Percentiles rank a stretch among this genome's conserved stretches.
Evolutionary conservation across 768 basidiomycete species (phyloP).

Genomic region (Suillus decipiens): DNA sequence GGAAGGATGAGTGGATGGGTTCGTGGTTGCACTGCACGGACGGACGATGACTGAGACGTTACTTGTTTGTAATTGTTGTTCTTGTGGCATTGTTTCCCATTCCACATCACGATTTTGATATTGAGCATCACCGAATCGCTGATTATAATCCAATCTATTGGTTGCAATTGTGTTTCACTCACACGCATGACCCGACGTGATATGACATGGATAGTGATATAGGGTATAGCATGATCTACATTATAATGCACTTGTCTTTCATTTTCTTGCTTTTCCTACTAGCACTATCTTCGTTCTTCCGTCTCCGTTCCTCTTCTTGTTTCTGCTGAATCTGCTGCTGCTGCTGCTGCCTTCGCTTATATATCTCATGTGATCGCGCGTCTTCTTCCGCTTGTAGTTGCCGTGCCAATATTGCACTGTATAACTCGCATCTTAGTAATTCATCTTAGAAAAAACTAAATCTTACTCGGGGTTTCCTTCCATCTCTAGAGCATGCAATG

Average conservation of each 20-base stretch:
- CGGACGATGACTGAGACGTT: constrained; percentile 32
- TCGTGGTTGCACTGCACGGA: constrained; percentile 30
- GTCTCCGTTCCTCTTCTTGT: constrained; percentile 25
- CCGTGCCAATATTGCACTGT: constrained; percentile 67
- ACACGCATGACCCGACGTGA: background rate
- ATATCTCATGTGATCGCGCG: constrained; percentile 43
- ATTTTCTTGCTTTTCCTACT: constrained; percentile 40
- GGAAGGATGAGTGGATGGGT: constrained; percentile 21
- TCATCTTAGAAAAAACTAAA: background rate
- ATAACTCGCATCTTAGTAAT: constrained; percentile 3
- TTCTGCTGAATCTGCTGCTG: constrained; percentile 20
- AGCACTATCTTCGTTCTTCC: constrained; percentile 27
- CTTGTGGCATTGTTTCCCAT: constrained; percentile 24
- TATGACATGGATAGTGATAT: constrained; percentile 5
- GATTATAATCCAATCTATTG: background rate
- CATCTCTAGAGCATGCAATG: constrained; percentile 51
- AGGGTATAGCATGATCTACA: constrained; percentile 37
- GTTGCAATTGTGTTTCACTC: background rate
- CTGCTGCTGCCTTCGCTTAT: constrained; percentile 33
- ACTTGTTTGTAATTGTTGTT: constrained; percentile 31
- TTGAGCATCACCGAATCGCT: background rate
- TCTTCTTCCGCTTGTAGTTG: constrained; percentile 86
- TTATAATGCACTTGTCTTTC: constrained; percentile 55
- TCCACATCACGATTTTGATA: constrained; percentile 1
- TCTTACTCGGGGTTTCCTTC: constrained; percentile 64